Evolutionary conservation across 768 basidiomycete genomes (phyloP), one percentile per base, ranked within the genome.

Genomic region (Podaxis rugospora): DNA sequence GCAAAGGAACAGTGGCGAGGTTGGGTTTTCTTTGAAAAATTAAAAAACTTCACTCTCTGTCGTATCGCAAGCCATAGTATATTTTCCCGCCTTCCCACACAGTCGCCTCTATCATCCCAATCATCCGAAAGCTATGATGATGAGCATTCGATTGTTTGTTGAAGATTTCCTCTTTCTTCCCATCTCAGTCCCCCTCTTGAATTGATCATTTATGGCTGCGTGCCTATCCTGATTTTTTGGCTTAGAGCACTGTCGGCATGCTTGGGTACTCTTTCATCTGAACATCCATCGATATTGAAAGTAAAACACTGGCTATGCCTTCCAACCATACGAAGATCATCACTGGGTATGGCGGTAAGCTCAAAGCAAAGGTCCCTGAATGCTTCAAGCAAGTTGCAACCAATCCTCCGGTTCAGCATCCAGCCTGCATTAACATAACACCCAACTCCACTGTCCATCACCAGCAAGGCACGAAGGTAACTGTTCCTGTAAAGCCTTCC

Each of bases 1-100:
- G 77, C 82, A 87, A 63, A 70, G 78, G 44, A 54, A 23, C 14
- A 61, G 32, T 11, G 59, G 52, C 10, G 35, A 16, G 13, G 55
- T 62, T 54, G 62, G 55, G 14, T 42, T 37, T 35, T 56, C 55
- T 18, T 37, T 56, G 10, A 51, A 57, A 21, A 62, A 62, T n/a
- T 56, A 28, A 62, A 27, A 5, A 32, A 3, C 36, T n/a, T 50
- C 4, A n/a, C 46, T 35, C 46, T 35, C n/a, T 27, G 47, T 35
- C 13, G 35, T 13, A 18, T 14, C 9, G 16, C 9, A 7, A 9
- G 18, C 16, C 7, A 2, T 3, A 18, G 7, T n/a, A 2, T 44
- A 14, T 44, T 6, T 44, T 6, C 18, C 6, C 5, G 42, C 14
- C n/a, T 14, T 4, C 51, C 18, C 1, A 6, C 3, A 5, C 51